Base-by-base conservation (phyloP, 2,329 filamentous ascomycete genomes). In the Penicillium sp. region DNA sequence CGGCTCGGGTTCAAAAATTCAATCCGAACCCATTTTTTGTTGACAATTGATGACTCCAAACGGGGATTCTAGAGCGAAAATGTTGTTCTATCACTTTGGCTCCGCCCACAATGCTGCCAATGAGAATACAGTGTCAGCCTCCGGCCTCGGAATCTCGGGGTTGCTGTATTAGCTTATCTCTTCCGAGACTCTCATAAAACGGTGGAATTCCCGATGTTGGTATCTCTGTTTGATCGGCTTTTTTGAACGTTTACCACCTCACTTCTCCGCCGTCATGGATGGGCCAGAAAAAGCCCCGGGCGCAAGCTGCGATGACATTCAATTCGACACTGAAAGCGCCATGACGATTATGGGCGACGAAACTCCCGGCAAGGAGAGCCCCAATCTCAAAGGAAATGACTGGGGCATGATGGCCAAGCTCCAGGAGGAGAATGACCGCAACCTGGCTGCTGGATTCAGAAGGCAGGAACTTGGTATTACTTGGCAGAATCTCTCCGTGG, bases 401-500 rank as follows among this genome's bases (percentile, higher is more conserved):
- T 84, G 81, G 81, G 60, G 68, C 7, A 62, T 84, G 61, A 80
- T 82, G 67, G 70, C 76, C 14, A 77, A 79, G 59, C 69, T 84
- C 26, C 74, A 78, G 42, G 71, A 73, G 4, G 72, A 75, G 47
- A 71, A 75, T 6, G 72, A 77, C 25, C 75, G 77, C 12, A 76
- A 81, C 17, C 64, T 74, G 17, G 72, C 74, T 4, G 80, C 80
- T 4, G 77, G 78, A 2, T 73, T 79, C 56, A 80, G 78, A 28
- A 68, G 73, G 9, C 76, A 80, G 36, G 74, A 80, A 63, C 77
- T 88, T 3, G 87, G 87, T 25, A 78, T 89, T 0, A 84, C 86
- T 1, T 89, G 85, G 83, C 77, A 82, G 60, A 77, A 85, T 53
- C 75, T 89, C 44, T 87, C 78, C 0, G 86, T 89, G 17, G 78